phyloP scores from a whole-genome alignment of 108 stramenopile species.

The Fragilaria crotonensis region DNA sequence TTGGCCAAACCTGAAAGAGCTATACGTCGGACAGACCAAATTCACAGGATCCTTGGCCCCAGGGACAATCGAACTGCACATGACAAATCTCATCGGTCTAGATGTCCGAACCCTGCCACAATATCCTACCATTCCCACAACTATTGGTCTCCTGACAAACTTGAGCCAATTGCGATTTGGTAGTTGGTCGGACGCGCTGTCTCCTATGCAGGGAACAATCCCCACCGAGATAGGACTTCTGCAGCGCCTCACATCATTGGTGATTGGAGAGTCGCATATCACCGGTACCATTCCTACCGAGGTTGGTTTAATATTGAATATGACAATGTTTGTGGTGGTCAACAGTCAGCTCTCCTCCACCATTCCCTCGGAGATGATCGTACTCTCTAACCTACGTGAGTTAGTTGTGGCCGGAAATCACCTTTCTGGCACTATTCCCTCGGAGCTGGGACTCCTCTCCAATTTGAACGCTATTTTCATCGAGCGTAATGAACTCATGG shows the following conservation, averaged over 20 bases:
- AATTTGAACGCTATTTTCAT: neutral
- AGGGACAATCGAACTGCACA: neutral
- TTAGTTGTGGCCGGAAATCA: constrained; percentile 7
- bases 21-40: neutral
- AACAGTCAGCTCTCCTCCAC: neutral
- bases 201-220: neutral
- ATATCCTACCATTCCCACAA: neutral
- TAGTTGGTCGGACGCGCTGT: neutral
- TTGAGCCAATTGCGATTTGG: neutral
- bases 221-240: constrained; percentile 2
- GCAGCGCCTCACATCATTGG: neutral
- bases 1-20: neutral
- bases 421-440: neutral
- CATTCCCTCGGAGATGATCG: constrained; percentile 9
- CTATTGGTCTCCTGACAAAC: neutral
- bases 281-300: constrained; percentile 7
- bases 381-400: neutral
- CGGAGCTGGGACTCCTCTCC: neutral
- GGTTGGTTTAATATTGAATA: neutral
- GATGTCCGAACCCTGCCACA: neutral
- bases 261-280: neutral
- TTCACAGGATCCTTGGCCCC: neutral
- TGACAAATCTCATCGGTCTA: neutral
- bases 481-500: neutral
- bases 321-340: neutral